phyloP scores from a whole-genome alignment of 2,329 filamentous ascomycete species.

The Scorias spongiosa region DNA sequence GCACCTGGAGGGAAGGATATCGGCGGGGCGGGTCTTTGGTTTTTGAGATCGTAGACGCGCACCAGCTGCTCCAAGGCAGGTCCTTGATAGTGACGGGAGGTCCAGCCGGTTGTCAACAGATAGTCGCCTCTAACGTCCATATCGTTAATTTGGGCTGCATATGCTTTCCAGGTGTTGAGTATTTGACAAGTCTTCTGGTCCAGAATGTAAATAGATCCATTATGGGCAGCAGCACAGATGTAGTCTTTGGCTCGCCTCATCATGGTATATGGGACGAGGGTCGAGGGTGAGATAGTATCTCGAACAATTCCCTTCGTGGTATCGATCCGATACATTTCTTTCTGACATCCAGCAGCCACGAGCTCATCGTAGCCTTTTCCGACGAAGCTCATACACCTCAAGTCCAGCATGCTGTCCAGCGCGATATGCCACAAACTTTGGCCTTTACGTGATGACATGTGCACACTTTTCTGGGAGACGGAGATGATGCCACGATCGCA shows the following conservation, averaged over 20 bases:
- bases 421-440: conserved; percentile 76
- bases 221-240: conserved; percentile 79
- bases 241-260: conserved; percentile 79
- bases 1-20: conserved; percentile 87
- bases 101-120: conserved; percentile 88
- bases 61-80: conserved; percentile 84
- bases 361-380: conserved; percentile 72
- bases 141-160: conserved; percentile 77
- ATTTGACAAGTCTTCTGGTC: conserved; percentile 65
- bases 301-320: conserved; percentile 38
- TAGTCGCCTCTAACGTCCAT: conserved; percentile 96
- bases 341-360: conserved; percentile 73
- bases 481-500: conserved; percentile 82
- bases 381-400: conserved; percentile 91
- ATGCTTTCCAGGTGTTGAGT: conserved; percentile 78
- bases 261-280: conserved; percentile 55
- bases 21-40: conserved; percentile 70
- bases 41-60: conserved; percentile 91
- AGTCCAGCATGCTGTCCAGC: conserved; percentile 64
- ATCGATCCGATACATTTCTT: conserved; percentile 65
- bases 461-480: conserved; percentile 68
- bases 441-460: conserved; percentile 75
- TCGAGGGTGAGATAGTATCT: conserved; percentile 21
- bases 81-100: conserved; percentile 60
- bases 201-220: conserved; percentile 70